phyloP scores from a whole-genome alignment of 148 eudicot species.

The Silene latifolia region DNA sequence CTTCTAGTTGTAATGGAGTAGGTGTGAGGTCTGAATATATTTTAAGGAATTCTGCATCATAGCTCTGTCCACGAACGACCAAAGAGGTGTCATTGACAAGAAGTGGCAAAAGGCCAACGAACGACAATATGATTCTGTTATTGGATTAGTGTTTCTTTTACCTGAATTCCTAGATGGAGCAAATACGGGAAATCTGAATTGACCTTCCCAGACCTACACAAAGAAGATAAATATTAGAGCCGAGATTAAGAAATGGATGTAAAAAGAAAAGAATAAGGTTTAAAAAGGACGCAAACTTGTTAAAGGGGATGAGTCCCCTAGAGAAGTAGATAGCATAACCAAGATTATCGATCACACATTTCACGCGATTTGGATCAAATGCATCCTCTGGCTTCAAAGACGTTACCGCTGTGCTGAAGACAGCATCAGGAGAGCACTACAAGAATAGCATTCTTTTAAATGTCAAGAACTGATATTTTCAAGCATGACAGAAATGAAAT shows the following conservation, averaged over 20 bases:
- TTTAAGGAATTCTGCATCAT: constrained; percentile 68
- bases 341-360: constrained; percentile 78
- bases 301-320: constrained; percentile 81
- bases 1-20: constrained; percentile 92
- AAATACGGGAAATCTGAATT: constrained; percentile 76
- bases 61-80: constrained; percentile 51
- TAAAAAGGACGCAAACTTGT: constrained; percentile 51
- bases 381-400: constrained; percentile 86
- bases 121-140: background rate
- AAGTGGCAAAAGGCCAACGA: background rate
- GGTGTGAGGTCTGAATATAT: constrained; percentile 71
- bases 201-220: constrained; percentile 75
- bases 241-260: background rate
- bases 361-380: constrained; percentile 90
- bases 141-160: constrained; percentile 20
- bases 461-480: background rate
- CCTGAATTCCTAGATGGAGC: constrained; percentile 97
- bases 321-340: constrained; percentile 93
- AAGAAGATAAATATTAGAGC: constrained; percentile 4
- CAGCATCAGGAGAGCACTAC: constrained; percentile 91
- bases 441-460: constrained; percentile 4
- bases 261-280: background rate
- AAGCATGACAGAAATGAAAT: background rate
- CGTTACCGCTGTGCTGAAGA: constrained; percentile 95
- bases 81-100: background rate